Evolutionary conservation across 768 basidiomycete genomes (phyloP), one percentile per base, ranked within the genome.

Genomic region (Amanita rimosa): DNA sequence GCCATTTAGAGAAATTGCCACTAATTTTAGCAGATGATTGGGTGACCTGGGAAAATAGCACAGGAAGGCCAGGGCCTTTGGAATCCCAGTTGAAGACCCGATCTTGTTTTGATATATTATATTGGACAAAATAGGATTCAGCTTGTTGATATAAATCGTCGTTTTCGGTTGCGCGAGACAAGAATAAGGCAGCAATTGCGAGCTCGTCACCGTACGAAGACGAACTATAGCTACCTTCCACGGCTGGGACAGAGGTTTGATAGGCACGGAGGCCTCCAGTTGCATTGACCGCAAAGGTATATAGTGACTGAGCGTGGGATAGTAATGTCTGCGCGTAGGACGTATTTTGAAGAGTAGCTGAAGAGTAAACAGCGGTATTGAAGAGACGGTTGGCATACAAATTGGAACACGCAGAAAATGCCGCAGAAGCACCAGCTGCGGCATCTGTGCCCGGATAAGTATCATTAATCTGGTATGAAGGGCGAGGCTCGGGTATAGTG

Each of bases 21-120:
- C 62, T 69, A 11, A 85, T 62, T 29, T 60, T 58, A 2, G 78
- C 71, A 48, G 78, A 71, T 2, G 77, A 72, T 44, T 78, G 69
- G 1, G 80, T 76, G 22, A 89, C 69, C 57, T 95, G 88, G 1
- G 83, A 74, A 51, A 83, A 86, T 6, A 95, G 64, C 16, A 94
- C 75, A 36, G 79, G 74, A 0, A 90, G 58, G 2, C 82, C 93
- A 1, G 89, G 84, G 1, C 75, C 78, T 62, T 88, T 85, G 3
- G 78, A 76, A 59, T 93, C 93, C 93, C 93, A 97, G 60, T 93
- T 93, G 65, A 92, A 86, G 4, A 85, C 79, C 2, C 69, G 64
- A 39, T 80, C 65, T 29, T 72, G 66, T 1, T 69, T 69, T 2
- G 64, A 62, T 0, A 94, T 69, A 19, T 70, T 61, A 58, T 77